phyloP scores from a whole-genome alignment of 2,329 filamentous ascomycete species.

The Penicillium sp. region DNA sequence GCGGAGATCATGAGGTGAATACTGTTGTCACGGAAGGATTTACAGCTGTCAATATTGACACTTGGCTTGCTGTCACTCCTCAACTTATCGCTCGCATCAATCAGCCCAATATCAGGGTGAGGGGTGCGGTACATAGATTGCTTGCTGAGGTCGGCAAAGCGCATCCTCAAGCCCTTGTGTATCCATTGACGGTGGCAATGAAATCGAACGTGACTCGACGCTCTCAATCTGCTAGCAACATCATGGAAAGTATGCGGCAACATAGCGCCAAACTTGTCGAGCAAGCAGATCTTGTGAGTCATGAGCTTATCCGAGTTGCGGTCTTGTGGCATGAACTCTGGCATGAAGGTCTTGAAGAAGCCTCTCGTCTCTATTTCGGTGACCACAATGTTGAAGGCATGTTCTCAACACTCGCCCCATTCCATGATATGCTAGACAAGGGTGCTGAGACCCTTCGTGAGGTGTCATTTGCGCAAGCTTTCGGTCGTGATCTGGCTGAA shows the following conservation, averaged over 20 bases:
- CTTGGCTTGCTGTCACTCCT: slow-evolving; percentile 97
- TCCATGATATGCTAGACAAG: slow-evolving; percentile 86
- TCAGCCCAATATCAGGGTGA: slow-evolving; percentile 84
- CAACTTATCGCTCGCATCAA: slow-evolving; percentile 97
- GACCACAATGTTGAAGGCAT: slow-evolving; percentile 97
- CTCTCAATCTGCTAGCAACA: slow-evolving; percentile 81
- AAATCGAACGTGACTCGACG: slow-evolving; percentile 86
- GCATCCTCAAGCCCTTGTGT: slow-evolving; percentile 94
- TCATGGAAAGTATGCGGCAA: slow-evolving; percentile 97
- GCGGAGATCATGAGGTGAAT: slow-evolving; percentile 84
- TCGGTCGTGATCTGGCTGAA: slow-evolving; percentile 90
- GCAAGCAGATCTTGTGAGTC: slow-evolving; percentile 91
- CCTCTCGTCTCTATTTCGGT: slow-evolving; percentile 92
- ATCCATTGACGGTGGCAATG: slow-evolving; percentile 95
- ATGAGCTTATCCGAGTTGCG: slow-evolving; percentile 93
- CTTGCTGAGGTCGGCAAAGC: slow-evolving; percentile 89
- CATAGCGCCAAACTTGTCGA: slow-evolving; percentile 91
- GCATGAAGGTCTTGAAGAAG: slow-evolving; percentile 97
- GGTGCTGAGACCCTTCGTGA: slow-evolving; percentile 92
- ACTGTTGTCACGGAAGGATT: slow-evolving; percentile 86
- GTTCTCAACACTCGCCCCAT: slow-evolving; percentile 83
- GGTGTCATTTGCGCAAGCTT: slow-evolving; percentile 96
- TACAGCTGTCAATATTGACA: slow-evolving; percentile 88
- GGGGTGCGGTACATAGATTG: slow-evolving; percentile 86
- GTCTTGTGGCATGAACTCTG: slow-evolving; percentile 98